phyloP scores from a whole-genome alignment of 441 rosid genomes.

The Adansonia gregorii region DNA sequence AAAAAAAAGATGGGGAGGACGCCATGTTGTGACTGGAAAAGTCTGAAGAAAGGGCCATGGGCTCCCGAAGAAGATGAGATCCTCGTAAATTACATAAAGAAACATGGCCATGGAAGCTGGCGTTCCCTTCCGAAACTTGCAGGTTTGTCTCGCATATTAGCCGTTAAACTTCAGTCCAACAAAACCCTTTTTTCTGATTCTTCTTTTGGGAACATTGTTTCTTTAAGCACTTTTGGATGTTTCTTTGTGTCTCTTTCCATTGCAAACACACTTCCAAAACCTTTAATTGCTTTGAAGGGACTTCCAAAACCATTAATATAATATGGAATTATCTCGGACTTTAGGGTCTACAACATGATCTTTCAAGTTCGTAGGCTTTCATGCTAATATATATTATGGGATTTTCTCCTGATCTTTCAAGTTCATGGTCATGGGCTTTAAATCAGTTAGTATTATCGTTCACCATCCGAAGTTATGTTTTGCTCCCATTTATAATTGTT shows the following conservation, averaged over 20 bases:
- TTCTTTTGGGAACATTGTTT: not conserved
- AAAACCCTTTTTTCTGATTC: constrained; percentile 8
- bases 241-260: not conserved
- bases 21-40: constrained; percentile 65
- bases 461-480: not conserved
- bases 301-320: not conserved
- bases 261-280: constrained; percentile 4
- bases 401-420: not conserved
- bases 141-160: constrained; percentile 40
- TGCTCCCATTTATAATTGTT: not conserved
- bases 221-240: not conserved
- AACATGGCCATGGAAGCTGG: constrained; percentile 77
- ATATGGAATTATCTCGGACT: not conserved
- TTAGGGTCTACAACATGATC: not conserved
- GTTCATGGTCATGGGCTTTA: not conserved
- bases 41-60: constrained; percentile 81
- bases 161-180: not conserved
- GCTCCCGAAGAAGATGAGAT: constrained; percentile 72
- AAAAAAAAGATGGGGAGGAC: constrained; percentile 55
- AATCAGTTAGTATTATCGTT: not conserved
- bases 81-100: constrained; percentile 56
- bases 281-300: not conserved
- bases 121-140: constrained; percentile 69
- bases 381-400: not conserved
- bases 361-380: not conserved